Evolutionary conservation across 805 yeast genomes (phyloP).

Genomic region (Lipomyces spencermartinsiae): DNA sequence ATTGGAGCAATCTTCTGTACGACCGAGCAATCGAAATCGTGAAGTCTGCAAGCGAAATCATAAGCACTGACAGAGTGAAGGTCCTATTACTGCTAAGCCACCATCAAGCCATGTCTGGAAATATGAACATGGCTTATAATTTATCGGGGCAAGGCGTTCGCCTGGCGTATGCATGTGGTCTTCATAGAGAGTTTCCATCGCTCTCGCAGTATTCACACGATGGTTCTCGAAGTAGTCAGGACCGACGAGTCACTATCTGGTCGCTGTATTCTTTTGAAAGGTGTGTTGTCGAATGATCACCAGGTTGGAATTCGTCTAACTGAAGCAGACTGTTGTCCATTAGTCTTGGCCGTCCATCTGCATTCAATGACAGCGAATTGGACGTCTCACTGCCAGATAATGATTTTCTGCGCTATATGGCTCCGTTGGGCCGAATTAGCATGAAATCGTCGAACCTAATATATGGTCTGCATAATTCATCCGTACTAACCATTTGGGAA

Average conservation of each 20-base stretch:
- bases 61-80: conserved; percentile 33
- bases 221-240: conserved; percentile 19
- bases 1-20: conserved; percentile 22
- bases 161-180: conserved; percentile 34
- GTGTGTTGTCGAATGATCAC: background rate
- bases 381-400: conserved; percentile 27
- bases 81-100: conserved; percentile 27
- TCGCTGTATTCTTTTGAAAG: conserved; percentile 31
- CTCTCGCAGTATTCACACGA: conserved; percentile 27
- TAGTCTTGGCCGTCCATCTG: conserved; percentile 34
- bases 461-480: conserved; percentile 26
- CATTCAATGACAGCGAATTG: conserved; percentile 29
- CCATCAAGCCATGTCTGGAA: conserved; percentile 34
- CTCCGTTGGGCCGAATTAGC: conserved; percentile 29
- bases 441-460: conserved; percentile 29
- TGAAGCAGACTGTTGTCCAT: conserved; percentile 17
- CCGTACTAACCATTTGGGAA: conserved; percentile 33
- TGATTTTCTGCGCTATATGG: conserved; percentile 35
- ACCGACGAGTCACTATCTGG: conserved; percentile 30
- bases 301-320: background rate
- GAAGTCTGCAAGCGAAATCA: conserved; percentile 23
- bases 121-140: conserved; percentile 23
- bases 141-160: conserved; percentile 34
- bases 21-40: conserved; percentile 25
- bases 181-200: conserved; percentile 35